These are phyloP conservation scores for Wickerhamomyces sp. DNA, from an alignment of 1,139 yeast genomes.

Conservation along the genomic window DNA sequence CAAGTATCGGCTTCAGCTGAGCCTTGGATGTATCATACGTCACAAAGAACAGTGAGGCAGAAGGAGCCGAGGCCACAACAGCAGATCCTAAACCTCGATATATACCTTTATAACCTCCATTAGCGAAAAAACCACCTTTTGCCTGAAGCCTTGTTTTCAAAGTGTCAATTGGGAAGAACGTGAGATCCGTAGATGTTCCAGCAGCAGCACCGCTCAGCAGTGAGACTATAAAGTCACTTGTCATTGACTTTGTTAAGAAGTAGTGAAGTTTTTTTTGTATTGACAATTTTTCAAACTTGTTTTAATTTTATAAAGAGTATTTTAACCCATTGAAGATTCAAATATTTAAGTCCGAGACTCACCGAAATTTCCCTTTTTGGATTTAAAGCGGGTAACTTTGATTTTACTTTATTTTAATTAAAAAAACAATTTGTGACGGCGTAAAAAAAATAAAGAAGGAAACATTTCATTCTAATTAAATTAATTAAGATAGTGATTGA, in stretches of 20 bases:
- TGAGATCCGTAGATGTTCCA: conserved; percentile 91
- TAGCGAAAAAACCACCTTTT: conserved; percentile 84
- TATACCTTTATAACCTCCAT: conserved; percentile 91
- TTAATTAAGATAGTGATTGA: too few species aligned
- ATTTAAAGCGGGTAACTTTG: too few species aligned
- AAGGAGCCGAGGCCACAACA: conserved; percentile 92
- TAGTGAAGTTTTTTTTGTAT: too few species aligned
- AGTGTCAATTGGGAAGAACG: conserved; percentile 95
- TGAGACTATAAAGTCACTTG: conserved; percentile 25
- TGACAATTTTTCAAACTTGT: too few species aligned
- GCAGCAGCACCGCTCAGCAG: conserved; percentile 85
- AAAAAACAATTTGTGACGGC: too few species aligned
- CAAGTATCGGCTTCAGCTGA: conserved; percentile 44
- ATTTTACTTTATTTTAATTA: too few species aligned
- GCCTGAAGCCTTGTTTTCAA: conserved; percentile 92
- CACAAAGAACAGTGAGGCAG: conserved; percentile 84
- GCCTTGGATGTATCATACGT: conserved; percentile 79
- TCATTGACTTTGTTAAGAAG: not conserved
- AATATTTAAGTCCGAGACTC: too few species aligned
- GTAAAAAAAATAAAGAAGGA: too few species aligned
- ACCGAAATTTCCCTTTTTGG: too few species aligned
- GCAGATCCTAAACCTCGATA: conserved; percentile 92
- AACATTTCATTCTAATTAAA: too few species aligned
- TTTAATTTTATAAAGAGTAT: too few species aligned
- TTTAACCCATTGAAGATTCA: too few species aligned